These are phyloP conservation scores for Trichosporon coremiiforme DNA, from an alignment of 1,284 basidiomycete genomes.

Conservation along the genomic window DNA sequence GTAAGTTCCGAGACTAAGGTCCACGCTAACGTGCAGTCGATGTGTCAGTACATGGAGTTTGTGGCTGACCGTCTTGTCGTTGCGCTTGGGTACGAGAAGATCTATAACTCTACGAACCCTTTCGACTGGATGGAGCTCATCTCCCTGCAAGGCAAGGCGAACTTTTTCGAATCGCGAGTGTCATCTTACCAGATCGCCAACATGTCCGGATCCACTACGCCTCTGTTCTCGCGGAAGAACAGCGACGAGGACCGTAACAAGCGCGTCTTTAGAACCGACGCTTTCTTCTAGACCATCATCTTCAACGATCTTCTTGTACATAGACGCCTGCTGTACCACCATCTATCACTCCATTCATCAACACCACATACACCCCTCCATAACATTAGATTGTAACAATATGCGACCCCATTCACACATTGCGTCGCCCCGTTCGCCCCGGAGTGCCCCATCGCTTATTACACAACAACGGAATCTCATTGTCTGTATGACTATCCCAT, in stretches of 20 bases:
- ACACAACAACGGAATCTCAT: background rate
- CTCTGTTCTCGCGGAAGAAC: slow-evolving; percentile 27
- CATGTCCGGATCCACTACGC: slow-evolving; percentile 46
- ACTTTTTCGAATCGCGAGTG: slow-evolving; percentile 55
- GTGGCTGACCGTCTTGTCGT: slow-evolving; percentile 86
- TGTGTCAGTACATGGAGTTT: slow-evolving; percentile 94
- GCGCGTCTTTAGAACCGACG: slow-evolving; percentile 38
- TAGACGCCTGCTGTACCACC: background rate
- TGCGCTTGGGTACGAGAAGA: slow-evolving; percentile 76
- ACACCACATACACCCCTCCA: slow-evolving; percentile 8
- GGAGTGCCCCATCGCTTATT: background rate
- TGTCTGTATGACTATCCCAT: background rate
- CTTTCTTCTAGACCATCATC: slow-evolving; percentile 32
- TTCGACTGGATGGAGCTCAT: slow-evolving; percentile 88
- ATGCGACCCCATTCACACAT: slow-evolving; percentile 12
- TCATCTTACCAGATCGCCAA: slow-evolving; percentile 52
- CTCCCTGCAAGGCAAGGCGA: slow-evolving; percentile 66
- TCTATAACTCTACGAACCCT: slow-evolving; percentile 73
- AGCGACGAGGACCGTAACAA: slow-evolving; percentile 22
- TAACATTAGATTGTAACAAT: slow-evolving; percentile 14
- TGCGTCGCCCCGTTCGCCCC: background rate
- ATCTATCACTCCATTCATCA: slow-evolving; percentile 7
- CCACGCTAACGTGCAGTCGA: slow-evolving; percentile 68
- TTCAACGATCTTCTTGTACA: background rate
- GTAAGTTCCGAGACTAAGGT: slow-evolving; percentile 46